phyloP scores from a whole-genome alignment of 2,329 filamentous ascomycete species.

The Fusarium fracticaudum region DNA sequence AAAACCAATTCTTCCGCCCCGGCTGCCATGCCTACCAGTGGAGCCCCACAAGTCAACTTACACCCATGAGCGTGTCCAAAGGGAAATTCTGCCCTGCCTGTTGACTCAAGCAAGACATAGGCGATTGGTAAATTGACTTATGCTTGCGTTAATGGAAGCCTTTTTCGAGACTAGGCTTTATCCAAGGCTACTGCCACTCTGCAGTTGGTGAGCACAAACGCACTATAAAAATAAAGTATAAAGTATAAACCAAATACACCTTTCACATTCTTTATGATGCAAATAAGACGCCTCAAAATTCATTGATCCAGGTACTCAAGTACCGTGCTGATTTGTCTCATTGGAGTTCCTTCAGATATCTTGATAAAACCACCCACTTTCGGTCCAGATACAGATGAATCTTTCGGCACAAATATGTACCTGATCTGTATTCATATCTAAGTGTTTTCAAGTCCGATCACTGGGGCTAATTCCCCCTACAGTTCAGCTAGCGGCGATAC shows the following conservation, averaged over 20 bases:
- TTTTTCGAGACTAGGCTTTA: too few species aligned
- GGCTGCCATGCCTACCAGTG: not conserved
- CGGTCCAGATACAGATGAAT: not conserved
- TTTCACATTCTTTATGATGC: not conserved
- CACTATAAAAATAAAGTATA: not conserved
- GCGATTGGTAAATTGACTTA: not conserved
- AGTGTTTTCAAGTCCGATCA: not conserved
- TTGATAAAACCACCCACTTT: too few species aligned
- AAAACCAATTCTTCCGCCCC: slow-evolving; percentile 21
- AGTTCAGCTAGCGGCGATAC: not conserved
- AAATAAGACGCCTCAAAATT: not conserved
- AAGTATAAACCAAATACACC: not conserved
- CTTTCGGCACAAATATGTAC: not conserved
- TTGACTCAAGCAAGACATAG: not conserved
- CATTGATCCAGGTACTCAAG: not conserved
- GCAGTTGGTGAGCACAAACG: not conserved
- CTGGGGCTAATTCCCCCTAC: not conserved
- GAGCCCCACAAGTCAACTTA: not conserved
- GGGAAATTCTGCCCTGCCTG: not conserved
- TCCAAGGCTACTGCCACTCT: not conserved
- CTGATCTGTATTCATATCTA: not conserved
- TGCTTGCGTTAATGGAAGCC: not conserved
- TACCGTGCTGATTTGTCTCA: not conserved
- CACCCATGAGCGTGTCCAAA: not conserved
- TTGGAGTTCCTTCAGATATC: not conserved